Conservation (phyloP, 257 asterid genomes). For the Catharanthus roseus region DNA sequence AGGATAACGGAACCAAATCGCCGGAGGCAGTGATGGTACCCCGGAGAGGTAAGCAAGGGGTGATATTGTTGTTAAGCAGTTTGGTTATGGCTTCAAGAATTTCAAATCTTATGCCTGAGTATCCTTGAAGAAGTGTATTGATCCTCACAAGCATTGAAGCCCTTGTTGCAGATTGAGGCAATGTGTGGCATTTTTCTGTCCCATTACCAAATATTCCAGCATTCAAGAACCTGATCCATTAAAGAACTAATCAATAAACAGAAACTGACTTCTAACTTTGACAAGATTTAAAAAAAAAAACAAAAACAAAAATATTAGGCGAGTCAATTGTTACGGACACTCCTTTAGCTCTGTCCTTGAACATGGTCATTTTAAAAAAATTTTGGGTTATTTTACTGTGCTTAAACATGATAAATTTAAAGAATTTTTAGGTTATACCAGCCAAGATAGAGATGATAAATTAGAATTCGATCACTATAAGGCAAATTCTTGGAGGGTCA, state of each 20-base stretch:
- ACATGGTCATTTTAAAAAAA: too few relatives aligned
- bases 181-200: conserved; percentile 24
- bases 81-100: conserved; percentile 26
- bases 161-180: conserved; percentile 27
- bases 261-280: too few relatives aligned
- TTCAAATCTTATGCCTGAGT: conserved; percentile 31
- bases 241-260: neutral
- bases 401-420: neutral
- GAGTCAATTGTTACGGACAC: neutral
- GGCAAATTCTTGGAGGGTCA: neutral
- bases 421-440: neutral
- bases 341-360: too few relatives aligned
- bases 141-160: conserved; percentile 29
- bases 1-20: conserved; percentile 28
- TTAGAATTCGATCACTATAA: neutral
- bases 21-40: conserved; percentile 31
- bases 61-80: conserved; percentile 26
- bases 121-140: conserved; percentile 31
- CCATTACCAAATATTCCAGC: conserved; percentile 29
- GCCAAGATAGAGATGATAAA: neutral
- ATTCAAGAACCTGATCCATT: conserved; percentile 20
- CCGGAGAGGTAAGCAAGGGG: conserved; percentile 32
- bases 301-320: neutral
- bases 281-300: too few relatives aligned
- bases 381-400: too few relatives aligned